Base-by-base conservation (phyloP, 2,329 filamentous ascomycete species). In the Ciborinia camelliae region DNA sequence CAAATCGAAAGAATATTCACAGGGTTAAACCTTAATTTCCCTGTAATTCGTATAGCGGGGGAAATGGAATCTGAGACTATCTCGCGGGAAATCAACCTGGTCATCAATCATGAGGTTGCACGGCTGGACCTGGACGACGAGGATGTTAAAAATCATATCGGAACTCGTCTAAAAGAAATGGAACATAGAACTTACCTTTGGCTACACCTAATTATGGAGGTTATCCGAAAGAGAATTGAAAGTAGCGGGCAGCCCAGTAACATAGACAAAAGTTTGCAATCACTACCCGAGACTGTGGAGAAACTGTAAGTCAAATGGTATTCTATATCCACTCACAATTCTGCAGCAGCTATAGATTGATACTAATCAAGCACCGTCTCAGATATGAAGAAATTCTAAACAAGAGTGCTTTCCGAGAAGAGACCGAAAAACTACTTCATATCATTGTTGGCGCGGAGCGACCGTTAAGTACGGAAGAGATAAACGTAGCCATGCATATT, bases 171-270 rank as follows among this genome's bases (percentile, higher is more conserved):
- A 23, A 50, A 20, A 30, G 14, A 14, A 55, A 55, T 63, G 20
- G 1, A 45, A 28, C 7, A 48, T 26, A 48, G 54, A 35, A 66
- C 65, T 6, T 66, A 66, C 52, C 54, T 61, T 23, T 66, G 65
- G 65, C 28, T 66, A n/a, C 48, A 63, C 35, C 41, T 66, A 3
- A 51, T 64, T 32, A 48, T 63, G 35, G 14, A 50, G 9, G 28
- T 30, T 7, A 12, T 59, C 2, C 15, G 9, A 4, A 23, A 48
- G 15, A 48, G 50, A 5, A 32, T 52, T n/a, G 20, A n/a, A 10
- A 52, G 9, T 23, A 52, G 20, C 5, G 20, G 18, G 50, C 18
- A 2, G 5, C 2, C 23, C 12, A 15, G 3, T 6, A 54, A 10
- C 8, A 54, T 50, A 15, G n/a, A 28, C n/a, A 5, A 51, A 30